Conservation (phyloP, 148 eudicot genomes). For the Fagopyrum homotropicum region DNA sequence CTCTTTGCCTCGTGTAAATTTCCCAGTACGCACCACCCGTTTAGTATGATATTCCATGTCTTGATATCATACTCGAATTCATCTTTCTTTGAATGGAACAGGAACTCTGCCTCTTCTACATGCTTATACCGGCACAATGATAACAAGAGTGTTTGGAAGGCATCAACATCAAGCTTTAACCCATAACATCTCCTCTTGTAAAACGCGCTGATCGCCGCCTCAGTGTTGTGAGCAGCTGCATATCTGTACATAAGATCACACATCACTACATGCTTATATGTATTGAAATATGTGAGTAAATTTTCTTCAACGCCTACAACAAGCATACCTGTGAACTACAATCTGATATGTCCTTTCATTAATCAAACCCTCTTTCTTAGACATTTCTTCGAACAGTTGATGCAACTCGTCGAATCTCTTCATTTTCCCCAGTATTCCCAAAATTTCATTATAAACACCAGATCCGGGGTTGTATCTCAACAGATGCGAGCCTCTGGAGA, state of each 20-base stretch:
- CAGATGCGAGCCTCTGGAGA: slow-evolving; percentile 21
- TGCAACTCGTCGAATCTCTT: slow-evolving; percentile 42
- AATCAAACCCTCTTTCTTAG: slow-evolving; percentile 31
- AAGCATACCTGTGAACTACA: slow-evolving; percentile 40
- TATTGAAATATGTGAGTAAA: too few relatives aligned
- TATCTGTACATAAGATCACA: slow-evolving; percentile 26
- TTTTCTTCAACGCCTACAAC: background rate
- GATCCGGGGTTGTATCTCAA: slow-evolving; percentile 39
- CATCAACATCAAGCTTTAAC: slow-evolving; percentile 42
- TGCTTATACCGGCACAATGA: slow-evolving; percentile 66
- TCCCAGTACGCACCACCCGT: slow-evolving; percentile 79
- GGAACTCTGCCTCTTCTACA: slow-evolving; percentile 65
- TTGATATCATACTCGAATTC: slow-evolving; percentile 50
- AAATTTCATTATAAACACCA: slow-evolving; percentile 48
- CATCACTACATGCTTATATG: background rate
- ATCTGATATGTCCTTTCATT: slow-evolving; percentile 60
- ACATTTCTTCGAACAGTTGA: slow-evolving; percentile 74
- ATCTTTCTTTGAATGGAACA: slow-evolving; percentile 44
- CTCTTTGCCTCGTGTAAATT: slow-evolving; percentile 69
- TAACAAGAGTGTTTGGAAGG: slow-evolving; percentile 62
- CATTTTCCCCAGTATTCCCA: slow-evolving; percentile 63
- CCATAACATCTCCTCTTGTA: slow-evolving; percentile 55
- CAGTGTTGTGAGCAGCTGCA: slow-evolving; percentile 64
- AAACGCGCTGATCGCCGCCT: slow-evolving; percentile 51
- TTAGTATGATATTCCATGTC: slow-evolving; percentile 72